Conservation (phyloP, 805 yeast genomes). For the Candida ovalis region DNA sequence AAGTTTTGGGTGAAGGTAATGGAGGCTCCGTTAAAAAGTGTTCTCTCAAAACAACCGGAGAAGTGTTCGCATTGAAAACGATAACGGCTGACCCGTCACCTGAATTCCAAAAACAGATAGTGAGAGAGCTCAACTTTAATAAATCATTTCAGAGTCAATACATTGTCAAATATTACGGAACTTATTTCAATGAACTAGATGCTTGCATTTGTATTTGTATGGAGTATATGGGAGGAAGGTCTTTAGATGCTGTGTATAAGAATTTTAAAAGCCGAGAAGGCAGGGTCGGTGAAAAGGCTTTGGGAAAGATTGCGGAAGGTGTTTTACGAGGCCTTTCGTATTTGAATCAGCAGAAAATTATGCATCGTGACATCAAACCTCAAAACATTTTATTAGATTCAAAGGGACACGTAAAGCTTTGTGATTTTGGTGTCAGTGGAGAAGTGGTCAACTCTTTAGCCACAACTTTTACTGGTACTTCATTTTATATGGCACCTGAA, state of each 20-base stretch:
- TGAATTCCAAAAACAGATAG: slow-evolving; percentile 82
- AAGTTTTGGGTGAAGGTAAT: slow-evolving; percentile 86
- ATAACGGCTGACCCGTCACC: slow-evolving; percentile 77
- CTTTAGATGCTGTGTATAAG: slow-evolving; percentile 87
- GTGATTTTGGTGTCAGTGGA: slow-evolving; percentile 98
- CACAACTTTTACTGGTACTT: slow-evolving; percentile 95
- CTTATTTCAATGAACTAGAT: slow-evolving; percentile 71
- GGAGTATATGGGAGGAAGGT: slow-evolving; percentile 96
- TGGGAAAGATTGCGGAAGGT: slow-evolving; percentile 86
- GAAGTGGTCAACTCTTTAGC: slow-evolving; percentile 94
- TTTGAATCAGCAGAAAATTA: slow-evolving; percentile 80
- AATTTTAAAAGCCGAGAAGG: slow-evolving; percentile 71
- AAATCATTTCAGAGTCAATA: slow-evolving; percentile 75
- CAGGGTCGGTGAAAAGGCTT: slow-evolving; percentile 85
- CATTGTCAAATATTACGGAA: slow-evolving; percentile 91
- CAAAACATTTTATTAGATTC: slow-evolving; percentile 81
- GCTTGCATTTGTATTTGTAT: slow-evolving; percentile 89
- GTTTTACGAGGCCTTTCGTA: slow-evolving; percentile 83
- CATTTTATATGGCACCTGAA: slow-evolving; percentile 98
- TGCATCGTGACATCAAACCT: slow-evolving; percentile 96
- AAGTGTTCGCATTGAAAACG: slow-evolving; percentile 77
- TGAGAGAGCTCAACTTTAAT: slow-evolving; percentile 88
- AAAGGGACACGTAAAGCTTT: slow-evolving; percentile 80
- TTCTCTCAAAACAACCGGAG: slow-evolving; percentile 47
- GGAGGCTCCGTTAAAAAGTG: slow-evolving; percentile 91